phyloP scores from a whole-genome alignment of 2,329 filamentous ascomycete genomes.

The Daldinia eschscholtzii region DNA sequence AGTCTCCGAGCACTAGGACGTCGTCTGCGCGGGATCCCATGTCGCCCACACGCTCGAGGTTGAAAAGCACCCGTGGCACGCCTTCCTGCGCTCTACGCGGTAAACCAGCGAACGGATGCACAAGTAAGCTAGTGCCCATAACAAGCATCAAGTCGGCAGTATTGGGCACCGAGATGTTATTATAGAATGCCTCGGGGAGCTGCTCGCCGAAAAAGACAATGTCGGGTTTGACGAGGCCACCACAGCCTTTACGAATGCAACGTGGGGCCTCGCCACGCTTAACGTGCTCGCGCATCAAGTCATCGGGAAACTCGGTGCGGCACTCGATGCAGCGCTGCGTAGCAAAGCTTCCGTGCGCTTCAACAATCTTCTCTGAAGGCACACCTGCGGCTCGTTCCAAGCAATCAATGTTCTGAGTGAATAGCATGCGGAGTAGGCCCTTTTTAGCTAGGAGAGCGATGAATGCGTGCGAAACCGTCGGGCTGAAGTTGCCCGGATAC shows the following conservation, averaged over 20 bases:
- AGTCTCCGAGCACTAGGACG: conserved; percentile 84
- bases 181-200: conserved; percentile 73
- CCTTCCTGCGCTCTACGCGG: conserved; percentile 72
- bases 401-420: conserved; percentile 98
- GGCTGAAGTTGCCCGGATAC: conserved; percentile 88
- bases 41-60: conserved; percentile 84
- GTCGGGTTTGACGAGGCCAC: conserved; percentile 89
- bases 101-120: conserved; percentile 89
- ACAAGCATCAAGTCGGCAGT: conserved; percentile 83
- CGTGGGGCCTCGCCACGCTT: conserved; percentile 75
- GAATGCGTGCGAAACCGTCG: conserved; percentile 92
- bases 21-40: conserved; percentile 85
- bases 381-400: conserved; percentile 90
- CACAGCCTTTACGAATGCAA: conserved; percentile 72
- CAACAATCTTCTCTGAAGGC: conserved; percentile 82
- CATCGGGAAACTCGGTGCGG: conserved; percentile 76
- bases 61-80: conserved; percentile 86
- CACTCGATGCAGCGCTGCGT: conserved; percentile 93
- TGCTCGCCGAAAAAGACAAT: conserved; percentile 91
- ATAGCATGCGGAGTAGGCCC: conserved; percentile 83
- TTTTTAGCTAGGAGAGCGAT: conserved; percentile 85
- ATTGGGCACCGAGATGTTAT: conserved; percentile 64
- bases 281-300: conserved; percentile 79
- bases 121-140: conserved; percentile 88
- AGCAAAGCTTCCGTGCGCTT: conserved; percentile 96